phyloP scores from a whole-genome alignment of 2,329 filamentous ascomycete genomes.

The Penicillium brasilianum region DNA sequence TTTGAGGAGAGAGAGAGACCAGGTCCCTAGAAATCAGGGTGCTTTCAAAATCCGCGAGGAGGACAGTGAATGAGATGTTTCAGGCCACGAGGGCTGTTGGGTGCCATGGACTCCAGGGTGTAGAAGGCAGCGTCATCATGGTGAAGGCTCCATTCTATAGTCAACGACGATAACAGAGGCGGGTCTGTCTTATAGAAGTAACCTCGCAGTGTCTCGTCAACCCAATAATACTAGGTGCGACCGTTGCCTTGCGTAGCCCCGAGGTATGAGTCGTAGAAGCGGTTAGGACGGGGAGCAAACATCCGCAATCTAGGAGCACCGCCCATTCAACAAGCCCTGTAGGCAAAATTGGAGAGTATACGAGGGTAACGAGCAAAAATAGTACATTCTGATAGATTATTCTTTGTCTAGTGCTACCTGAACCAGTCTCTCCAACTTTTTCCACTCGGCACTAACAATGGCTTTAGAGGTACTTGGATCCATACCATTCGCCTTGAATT shows the following conservation, averaged over 20 bases:
- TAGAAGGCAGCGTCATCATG: no score
- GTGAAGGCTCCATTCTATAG: neutral
- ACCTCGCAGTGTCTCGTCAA: neutral
- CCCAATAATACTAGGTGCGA: no score
- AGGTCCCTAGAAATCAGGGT: neutral
- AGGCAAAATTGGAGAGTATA: neutral
- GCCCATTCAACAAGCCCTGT: neutral
- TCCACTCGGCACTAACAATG: conserved; percentile 50
- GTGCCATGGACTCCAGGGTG: no score
- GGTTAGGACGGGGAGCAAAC: neutral
- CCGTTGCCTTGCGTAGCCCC: neutral
- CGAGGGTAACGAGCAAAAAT: neutral
- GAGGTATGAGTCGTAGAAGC: neutral
- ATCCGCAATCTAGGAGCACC: neutral
- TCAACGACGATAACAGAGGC: neutral
- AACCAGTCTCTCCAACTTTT: conserved; percentile 53
- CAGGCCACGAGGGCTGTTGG: no score
- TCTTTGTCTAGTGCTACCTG: conserved; percentile 34
- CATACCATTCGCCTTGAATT: conserved; percentile 34
- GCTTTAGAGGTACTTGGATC: conserved; percentile 32
- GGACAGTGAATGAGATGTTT: no score
- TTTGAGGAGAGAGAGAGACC: no score
- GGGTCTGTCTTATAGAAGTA: neutral
- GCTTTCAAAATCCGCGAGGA: neutral
- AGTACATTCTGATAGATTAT: neutral